Conservation (phyloP, 768 basidiomycete species). For the Paxillus rubicundulus region DNA sequence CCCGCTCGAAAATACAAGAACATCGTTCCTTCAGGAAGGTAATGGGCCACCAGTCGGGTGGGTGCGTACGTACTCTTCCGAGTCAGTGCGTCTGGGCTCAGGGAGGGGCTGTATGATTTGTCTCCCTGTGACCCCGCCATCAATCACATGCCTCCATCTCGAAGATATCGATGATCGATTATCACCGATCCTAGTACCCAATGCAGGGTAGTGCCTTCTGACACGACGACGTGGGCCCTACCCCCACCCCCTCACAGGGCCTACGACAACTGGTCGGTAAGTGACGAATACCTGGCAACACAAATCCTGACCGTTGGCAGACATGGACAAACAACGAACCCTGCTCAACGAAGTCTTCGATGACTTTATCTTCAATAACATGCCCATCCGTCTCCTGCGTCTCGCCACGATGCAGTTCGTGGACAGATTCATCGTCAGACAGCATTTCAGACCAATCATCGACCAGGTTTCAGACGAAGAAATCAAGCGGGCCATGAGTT, state of each 20-base stretch:
- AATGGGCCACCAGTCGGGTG: too few relatives aligned
- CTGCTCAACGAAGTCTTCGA: slow-evolving; percentile 2
- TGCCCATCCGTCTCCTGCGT: background rate
- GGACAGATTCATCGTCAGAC: background rate
- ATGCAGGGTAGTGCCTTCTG: too few relatives aligned
- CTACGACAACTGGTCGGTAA: background rate
- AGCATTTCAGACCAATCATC: background rate
- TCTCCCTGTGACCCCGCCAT: too few relatives aligned
- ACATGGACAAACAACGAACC: background rate
- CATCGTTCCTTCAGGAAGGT: too few relatives aligned
- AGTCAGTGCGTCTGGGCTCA: too few relatives aligned
- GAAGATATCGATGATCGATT: too few relatives aligned
- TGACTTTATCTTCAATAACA: slow-evolving; percentile 2
- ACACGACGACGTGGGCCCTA: background rate
- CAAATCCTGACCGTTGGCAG: background rate
- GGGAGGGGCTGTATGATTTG: too few relatives aligned
- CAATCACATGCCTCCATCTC: too few relatives aligned
- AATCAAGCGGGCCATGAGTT: background rate
- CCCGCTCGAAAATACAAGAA: too few relatives aligned
- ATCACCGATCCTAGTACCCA: too few relatives aligned
- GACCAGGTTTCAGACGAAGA: background rate
- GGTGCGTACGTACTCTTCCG: too few relatives aligned
- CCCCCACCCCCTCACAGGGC: background rate
- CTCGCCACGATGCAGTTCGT: background rate
- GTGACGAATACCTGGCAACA: too few relatives aligned